Percentiles rank a stretch among this genome's conserved stretches.
These are phyloP conservation scores for Populus tomentosa DNA, from an alignment of 441 rosid species.

Conservation along the genomic window DNA sequence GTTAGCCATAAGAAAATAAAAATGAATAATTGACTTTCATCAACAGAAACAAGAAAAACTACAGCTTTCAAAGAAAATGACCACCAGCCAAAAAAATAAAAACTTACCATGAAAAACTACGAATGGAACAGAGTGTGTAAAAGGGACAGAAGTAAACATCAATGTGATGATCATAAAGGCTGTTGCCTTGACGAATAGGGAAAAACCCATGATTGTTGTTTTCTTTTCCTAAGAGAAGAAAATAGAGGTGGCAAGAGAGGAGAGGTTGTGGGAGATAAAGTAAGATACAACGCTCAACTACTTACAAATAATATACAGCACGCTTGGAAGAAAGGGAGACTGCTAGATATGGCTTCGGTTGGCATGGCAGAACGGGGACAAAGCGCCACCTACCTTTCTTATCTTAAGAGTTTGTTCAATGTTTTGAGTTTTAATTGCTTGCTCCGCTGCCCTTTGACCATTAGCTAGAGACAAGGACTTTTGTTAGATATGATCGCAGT, in stretches of 20 bases:
- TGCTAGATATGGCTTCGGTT: not conserved
- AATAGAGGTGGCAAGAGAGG: not conserved
- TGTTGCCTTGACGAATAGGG: not conserved
- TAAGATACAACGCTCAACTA: not conserved
- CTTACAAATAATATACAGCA: not conserved
- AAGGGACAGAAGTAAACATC: not conserved
- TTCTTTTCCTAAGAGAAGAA: not conserved
- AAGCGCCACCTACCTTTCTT: slow-evolving; percentile 13
- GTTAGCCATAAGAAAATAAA: not conserved
- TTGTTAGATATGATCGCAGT: not conserved
- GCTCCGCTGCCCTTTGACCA: not conserved
- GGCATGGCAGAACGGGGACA: not conserved
- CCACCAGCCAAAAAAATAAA: slow-evolving; percentile 23
- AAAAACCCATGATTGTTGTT: slow-evolving; percentile 24
- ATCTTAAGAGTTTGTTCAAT: not conserved
- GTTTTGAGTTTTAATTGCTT: not conserved
- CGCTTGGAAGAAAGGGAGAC: not conserved
- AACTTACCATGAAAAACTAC: slow-evolving; percentile 29
- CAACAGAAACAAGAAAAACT: not conserved
- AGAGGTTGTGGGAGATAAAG: not conserved
- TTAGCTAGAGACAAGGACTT: not conserved
- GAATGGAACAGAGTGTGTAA: slow-evolving; percentile 55
- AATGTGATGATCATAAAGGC: not conserved
- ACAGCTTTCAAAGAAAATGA: not conserved
- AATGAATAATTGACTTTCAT: not conserved